Conservation (phyloP, 768 basidiomycete genomes). For the Sutorius australiensis region DNA sequence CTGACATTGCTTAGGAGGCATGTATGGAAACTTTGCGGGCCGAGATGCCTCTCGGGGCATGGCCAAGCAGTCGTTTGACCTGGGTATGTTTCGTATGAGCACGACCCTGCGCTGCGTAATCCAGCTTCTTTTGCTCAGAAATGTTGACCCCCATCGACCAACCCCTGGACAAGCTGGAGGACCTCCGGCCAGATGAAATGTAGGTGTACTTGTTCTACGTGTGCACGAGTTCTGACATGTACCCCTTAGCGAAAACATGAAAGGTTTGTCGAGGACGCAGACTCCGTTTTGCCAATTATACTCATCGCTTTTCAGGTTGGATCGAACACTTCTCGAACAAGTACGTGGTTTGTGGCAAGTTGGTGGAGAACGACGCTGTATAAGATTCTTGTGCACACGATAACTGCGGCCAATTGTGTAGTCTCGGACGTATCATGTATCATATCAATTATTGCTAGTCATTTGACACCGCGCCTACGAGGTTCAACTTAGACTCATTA, state of each 20-base stretch:
- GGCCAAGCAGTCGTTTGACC: constrained; percentile 96
- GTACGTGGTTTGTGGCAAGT: constrained; percentile 84
- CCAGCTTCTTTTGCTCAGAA: constrained; percentile 40
- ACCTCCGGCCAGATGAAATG: constrained; percentile 81
- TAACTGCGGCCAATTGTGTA: not conserved
- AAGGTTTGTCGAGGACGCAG: constrained; percentile 40
- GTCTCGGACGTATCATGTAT: constrained; percentile 5
- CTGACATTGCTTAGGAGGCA: constrained; percentile 58
- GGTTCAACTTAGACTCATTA: not conserved
- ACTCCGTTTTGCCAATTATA: not conserved
- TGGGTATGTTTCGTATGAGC: constrained; percentile 49
- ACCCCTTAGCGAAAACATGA: constrained; percentile 80
- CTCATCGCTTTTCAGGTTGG: constrained; percentile 57
- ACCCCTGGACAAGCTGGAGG: constrained; percentile 77
- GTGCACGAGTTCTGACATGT: not conserved
- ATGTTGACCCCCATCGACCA: constrained; percentile 89
- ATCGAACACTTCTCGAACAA: constrained; percentile 91
- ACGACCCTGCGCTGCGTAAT: not conserved
- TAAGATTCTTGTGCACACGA: constrained; percentile 5
- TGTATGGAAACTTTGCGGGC: constrained; percentile 98
- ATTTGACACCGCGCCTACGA: not conserved
- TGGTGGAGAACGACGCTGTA: constrained; percentile 73
- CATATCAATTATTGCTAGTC: constrained; percentile 7
- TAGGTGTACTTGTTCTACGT: constrained; percentile 37
- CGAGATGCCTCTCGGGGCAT: constrained; percentile 94